phyloP scores from a whole-genome alignment of 306 rosid species.

The Begonia masoniana region DNA sequence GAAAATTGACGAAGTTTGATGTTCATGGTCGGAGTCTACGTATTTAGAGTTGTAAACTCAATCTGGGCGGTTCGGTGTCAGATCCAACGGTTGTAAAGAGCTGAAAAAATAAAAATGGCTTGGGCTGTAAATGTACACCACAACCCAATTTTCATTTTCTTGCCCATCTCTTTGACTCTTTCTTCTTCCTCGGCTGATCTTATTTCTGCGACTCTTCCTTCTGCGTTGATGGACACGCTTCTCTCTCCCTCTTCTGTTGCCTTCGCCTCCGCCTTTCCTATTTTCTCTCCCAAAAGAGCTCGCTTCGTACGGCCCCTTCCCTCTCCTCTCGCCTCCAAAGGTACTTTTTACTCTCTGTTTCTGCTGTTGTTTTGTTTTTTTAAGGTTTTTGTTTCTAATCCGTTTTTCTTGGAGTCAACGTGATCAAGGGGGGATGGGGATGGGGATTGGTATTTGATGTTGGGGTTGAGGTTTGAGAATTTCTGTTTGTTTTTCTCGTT shows the following conservation, averaged over 20 bases:
- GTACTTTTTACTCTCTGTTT: neutral
- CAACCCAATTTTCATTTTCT: no score
- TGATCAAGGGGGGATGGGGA: neutral
- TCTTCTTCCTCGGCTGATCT: neutral
- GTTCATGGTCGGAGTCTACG: no score
- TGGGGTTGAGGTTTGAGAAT: slow-evolving; percentile 3
- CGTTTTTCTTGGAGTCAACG: neutral
- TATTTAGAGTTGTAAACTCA: no score
- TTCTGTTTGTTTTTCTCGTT: slow-evolving; percentile 7
- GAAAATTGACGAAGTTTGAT: no score
- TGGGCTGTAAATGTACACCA: no score
- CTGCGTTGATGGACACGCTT: neutral
- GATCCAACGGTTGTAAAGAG: no score
- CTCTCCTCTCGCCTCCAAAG: slow-evolving; percentile 1
- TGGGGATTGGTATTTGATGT: neutral
- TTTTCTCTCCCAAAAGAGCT: neutral
- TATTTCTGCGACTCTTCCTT: neutral
- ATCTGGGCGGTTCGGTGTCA: no score
- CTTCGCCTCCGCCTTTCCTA: neutral
- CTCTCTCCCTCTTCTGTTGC: neutral
- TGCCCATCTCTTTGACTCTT: no score
- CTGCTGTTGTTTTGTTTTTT: no score
- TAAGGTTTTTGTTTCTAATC: neutral
- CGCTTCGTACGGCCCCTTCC: neutral
- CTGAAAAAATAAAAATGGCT: no score